A percentile compares a stretch with the other conserved stretches of the same genome.
Evolutionary conservation across 2,329 filamentous ascomycete genomes (phyloP).

Genomic region (Akanthomyces dipterigenus): DNA sequence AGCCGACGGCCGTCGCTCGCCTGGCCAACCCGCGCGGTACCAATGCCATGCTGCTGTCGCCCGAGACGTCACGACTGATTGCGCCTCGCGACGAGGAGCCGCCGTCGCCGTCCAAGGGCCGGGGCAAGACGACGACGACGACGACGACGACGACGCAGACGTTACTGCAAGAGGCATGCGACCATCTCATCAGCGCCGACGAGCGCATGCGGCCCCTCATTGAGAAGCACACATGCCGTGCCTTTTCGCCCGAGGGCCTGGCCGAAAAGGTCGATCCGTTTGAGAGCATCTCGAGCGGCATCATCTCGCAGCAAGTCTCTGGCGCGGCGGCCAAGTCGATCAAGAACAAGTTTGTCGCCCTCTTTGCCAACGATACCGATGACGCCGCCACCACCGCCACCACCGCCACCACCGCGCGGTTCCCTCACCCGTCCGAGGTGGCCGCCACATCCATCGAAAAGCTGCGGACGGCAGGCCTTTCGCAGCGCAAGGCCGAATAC

Average conservation of each 20-base stretch:
- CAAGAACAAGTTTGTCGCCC: conserved; percentile 70
- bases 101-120: conserved; percentile 39
- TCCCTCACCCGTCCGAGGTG: conserved; percentile 73
- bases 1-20: conserved; percentile 38
- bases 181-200: conserved; percentile 68
- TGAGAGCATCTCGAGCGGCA: conserved; percentile 71
- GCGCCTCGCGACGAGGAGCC: conserved; percentile 40
- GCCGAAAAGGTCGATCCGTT: conserved; percentile 85
- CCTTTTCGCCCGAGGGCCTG: conserved; percentile 79
- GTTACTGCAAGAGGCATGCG: conserved; percentile 67
- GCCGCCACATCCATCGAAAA: conserved; percentile 53
- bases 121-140: conserved; percentile 11
- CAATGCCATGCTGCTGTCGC: conserved; percentile 66
- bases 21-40: conserved; percentile 58
- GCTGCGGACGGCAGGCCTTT: conserved; percentile 80
- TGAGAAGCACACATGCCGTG: conserved; percentile 64
- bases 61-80: conserved; percentile 58
- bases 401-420: conserved; percentile 30
- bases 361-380: conserved; percentile 49
- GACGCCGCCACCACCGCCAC: neutral
- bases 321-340: conserved; percentile 87
- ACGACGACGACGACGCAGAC: conserved; percentile 56
- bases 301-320: conserved; percentile 95
- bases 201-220: conserved; percentile 65
- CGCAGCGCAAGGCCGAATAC: conserved; percentile 93